Base-by-base conservation (phyloP, 2,329 filamentous ascomycete genomes). In the Dactylellina leptospora region DNA sequence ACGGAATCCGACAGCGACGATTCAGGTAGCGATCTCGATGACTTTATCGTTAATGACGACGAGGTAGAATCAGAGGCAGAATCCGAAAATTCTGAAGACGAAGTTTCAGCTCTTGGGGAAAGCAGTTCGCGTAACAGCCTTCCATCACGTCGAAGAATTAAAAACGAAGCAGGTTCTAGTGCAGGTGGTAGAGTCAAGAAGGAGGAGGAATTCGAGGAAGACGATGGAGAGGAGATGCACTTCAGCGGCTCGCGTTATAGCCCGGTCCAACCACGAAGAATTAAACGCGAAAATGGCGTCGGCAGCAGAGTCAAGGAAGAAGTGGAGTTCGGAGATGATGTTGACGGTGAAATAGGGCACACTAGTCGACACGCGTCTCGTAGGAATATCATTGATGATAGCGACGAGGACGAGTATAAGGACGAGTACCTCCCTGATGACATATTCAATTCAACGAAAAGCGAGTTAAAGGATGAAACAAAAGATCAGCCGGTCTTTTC, bases 1-100 rank as follows among this genome's bases (percentile, higher is more conserved):
- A 78, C 80, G 0, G 82, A 82, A 1, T 78, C 80, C 45, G 77
- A 79, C 8, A 78, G 79, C 16, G 78, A 77, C 9, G 75, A 77
- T 48, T 6, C 79, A 79, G 54, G 75, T 9, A 30, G 56, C 1
- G 61, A 56, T 25, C 69, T 73, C 8, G 51, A 40, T 18, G 54
- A 59, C 4, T 68, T 73, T 30, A 68, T 73, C 20, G 69, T 77
- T 27, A 61, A 76, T 4, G 75, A 73, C 16, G 75, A 76, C 22
- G 78, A 78, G 5, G 76, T 77, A 6, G 76, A 78, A 16, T 77
- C 74, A 5, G 75, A 76, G 11, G 75, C 76, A 4, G 74, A 77
- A 2, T 77, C 74, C 23, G 73, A 72, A 28, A 74, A 76, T 48
- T 78, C 76, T 1, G 81, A 81, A 16, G 79, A 80, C 9, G 79